Evolutionary conservation across 2,329 filamentous ascomycete species (phyloP).

Genomic region (Alternaria postmessia): DNA sequence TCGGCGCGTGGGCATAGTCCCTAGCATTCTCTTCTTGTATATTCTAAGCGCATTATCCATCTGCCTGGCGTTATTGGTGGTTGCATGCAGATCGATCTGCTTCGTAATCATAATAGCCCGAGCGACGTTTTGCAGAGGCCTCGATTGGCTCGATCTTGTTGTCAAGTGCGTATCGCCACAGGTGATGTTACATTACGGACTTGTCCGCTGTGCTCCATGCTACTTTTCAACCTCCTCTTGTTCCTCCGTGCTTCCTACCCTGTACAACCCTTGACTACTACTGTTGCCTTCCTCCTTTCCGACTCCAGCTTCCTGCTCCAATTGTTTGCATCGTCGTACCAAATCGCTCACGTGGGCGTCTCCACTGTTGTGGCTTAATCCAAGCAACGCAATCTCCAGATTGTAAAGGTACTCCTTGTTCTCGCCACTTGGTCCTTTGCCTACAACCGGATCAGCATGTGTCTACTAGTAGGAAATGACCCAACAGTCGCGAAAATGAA

Average conservation of each 20-base stretch:
- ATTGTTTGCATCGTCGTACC: constrained; percentile 71
- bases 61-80: constrained; percentile 13
- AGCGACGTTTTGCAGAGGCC: constrained; percentile 8
- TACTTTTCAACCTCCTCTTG: constrained; percentile 67
- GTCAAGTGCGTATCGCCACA: neutral
- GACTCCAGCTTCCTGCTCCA: constrained; percentile 58
- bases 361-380: constrained; percentile 76
- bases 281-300: constrained; percentile 26
- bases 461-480: neutral
- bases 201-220: neutral
- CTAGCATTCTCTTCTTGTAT: neutral
- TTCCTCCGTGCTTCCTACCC: constrained; percentile 62
- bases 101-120: constrained; percentile 17
- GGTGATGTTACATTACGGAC: neutral
- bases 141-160: neutral
- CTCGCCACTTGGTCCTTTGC: constrained; percentile 78
- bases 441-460: constrained; percentile 1
- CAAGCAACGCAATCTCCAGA: constrained; percentile 77
- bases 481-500: neutral
- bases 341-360: constrained; percentile 88
- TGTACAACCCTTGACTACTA: constrained; percentile 50
- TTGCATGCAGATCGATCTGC: constrained; percentile 11
- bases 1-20: constrained; percentile 69
- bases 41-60: constrained; percentile 12
- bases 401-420: constrained; percentile 90